Conservation (phyloP, 257 asterid species). For the Cinchona pubescens region DNA sequence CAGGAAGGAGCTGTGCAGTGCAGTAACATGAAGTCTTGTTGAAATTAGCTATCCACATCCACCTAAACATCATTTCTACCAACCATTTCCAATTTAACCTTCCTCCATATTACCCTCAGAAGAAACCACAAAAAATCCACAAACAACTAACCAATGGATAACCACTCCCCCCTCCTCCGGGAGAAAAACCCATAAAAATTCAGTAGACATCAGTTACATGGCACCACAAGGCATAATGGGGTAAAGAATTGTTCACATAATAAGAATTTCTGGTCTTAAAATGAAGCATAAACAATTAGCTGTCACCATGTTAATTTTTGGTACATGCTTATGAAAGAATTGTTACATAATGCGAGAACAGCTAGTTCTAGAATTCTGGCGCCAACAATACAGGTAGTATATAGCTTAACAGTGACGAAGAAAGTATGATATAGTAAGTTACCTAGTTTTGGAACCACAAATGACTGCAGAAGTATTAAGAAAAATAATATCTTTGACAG, state of each 20-base stretch:
- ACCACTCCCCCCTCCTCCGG: background rate
- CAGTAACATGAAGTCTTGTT: background rate
- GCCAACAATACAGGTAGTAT: background rate
- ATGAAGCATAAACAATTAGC: background rate
- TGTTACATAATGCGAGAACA: background rate
- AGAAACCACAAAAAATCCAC: background rate
- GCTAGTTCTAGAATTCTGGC: background rate
- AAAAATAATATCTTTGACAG: conserved; percentile 63
- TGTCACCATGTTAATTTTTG: background rate
- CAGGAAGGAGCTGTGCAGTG: background rate
- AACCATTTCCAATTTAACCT: background rate
- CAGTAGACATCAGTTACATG: background rate
- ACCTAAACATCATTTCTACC: background rate
- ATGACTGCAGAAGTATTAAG: conserved; percentile 60
- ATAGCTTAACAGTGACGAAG: conserved; percentile 2
- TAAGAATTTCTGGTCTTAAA: no score
- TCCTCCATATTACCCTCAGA: background rate
- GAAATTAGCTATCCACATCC: background rate
- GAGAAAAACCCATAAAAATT: background rate
- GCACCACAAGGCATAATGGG: background rate
- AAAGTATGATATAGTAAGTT: conserved; percentile 13
- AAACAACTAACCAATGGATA: background rate
- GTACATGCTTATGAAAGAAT: background rate
- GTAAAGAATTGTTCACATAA: no score
- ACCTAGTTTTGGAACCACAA: conserved; percentile 61